These are phyloP conservation scores for Sparassis latifolia DNA, from an alignment of 1,284 basidiomycete genomes.

Conservation along the genomic window DNA sequence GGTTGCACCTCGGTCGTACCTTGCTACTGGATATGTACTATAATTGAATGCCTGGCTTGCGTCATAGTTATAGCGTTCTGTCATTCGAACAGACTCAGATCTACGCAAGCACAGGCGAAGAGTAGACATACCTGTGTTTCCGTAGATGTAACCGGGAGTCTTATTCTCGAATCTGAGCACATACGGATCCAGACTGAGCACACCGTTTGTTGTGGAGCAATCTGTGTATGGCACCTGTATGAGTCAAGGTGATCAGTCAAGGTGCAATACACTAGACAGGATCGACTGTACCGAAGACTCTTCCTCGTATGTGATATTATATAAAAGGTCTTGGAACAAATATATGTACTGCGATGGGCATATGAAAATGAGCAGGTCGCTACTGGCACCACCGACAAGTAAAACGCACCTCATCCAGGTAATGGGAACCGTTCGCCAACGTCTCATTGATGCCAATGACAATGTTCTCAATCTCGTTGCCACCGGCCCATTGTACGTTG, in stretches of 20 bases:
- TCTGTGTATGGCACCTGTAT: conserved; percentile 52
- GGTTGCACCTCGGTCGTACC: conserved; percentile 21
- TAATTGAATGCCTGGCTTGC: conserved; percentile 49
- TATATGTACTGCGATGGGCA: conserved; percentile 34
- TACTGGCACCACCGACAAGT: neutral
- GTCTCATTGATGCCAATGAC: conserved; percentile 33
- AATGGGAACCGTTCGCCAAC: conserved; percentile 36
- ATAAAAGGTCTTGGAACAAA: conserved; percentile 48
- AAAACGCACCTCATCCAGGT: conserved; percentile 39
- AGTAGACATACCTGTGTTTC: conserved; percentile 39
- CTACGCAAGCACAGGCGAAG: neutral
- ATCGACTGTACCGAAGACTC: conserved; percentile 37
- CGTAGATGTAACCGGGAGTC: conserved; percentile 48
- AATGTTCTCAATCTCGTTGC: conserved; percentile 57
- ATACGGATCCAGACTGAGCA: conserved; percentile 52
- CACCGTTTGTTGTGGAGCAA: conserved; percentile 55
- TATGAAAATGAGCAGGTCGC: too few species aligned
- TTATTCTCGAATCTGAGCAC: conserved; percentile 45
- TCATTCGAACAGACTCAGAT: neutral
- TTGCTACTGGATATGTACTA: conserved; percentile 46
- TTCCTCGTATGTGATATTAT: conserved; percentile 38
- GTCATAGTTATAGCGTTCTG: conserved; percentile 54
- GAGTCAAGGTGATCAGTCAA: neutral
- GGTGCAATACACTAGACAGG: neutral
- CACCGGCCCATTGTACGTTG: conserved; percentile 55